Conservation (phyloP, 108 stramenopile genomes). For the Cylindrotheca closterium region DNA sequence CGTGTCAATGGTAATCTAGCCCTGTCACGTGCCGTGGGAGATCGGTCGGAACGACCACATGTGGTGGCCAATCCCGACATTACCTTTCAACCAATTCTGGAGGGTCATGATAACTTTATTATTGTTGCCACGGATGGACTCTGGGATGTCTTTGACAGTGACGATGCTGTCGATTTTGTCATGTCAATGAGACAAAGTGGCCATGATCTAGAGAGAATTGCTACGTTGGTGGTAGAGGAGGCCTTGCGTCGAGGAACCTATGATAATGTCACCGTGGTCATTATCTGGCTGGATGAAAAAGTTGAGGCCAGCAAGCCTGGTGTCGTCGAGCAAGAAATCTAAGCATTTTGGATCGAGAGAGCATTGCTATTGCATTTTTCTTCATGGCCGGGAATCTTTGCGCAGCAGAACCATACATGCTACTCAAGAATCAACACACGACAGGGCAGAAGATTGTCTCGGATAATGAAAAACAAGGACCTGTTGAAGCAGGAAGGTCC, state of each 20-base stretch:
- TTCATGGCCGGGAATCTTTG: no score
- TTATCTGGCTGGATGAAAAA: constrained; percentile 65
- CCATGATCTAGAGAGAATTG: constrained; percentile 32
- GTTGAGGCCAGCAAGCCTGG: no score
- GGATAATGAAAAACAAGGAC: no score
- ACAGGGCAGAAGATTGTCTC: no score
- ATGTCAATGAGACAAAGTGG: constrained; percentile 27
- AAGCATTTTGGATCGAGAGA: no score
- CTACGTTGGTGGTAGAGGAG: constrained; percentile 69
- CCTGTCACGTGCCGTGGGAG: constrained; percentile 92
- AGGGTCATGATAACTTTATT: constrained; percentile 47
- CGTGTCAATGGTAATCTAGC: constrained; percentile 95
- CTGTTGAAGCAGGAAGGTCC: no score
- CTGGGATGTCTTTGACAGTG: constrained; percentile 88
- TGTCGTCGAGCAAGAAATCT: no score
- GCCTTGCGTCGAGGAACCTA: constrained; percentile 75
- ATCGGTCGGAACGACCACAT: constrained; percentile 84
- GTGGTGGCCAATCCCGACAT: constrained; percentile 87
- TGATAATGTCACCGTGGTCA: constrained; percentile 83
- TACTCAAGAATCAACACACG: no score
- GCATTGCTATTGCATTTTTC: no score
- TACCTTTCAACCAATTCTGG: constrained; percentile 32
- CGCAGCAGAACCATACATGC: no score
- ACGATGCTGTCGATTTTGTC: constrained; percentile 81
- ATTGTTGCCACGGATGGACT: constrained; percentile 88